Percentiles rank a stretch among this genome's conserved stretches.
Conservation (phyloP, 768 basidiomycete genomes). For the Suillus plorans region DNA sequence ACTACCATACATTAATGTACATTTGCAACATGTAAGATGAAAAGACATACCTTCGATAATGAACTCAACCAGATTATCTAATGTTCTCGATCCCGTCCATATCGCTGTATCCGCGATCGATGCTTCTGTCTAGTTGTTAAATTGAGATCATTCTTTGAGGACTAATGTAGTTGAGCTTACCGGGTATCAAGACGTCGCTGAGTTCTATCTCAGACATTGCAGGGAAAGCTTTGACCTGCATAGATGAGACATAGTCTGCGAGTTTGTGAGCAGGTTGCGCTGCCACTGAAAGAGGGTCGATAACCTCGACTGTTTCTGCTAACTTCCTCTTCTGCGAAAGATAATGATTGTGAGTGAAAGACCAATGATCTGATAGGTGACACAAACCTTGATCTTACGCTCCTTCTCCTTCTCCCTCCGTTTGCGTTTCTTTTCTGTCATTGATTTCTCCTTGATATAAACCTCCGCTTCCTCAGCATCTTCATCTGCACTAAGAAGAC, state of each 20-base stretch:
- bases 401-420: slow-evolving; percentile 74
- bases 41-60: slow-evolving; percentile 63
- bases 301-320: slow-evolving; percentile 41
- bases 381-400: slow-evolving; percentile 62
- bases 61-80: slow-evolving; percentile 73
- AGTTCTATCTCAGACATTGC: slow-evolving; percentile 77
- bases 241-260: slow-evolving; percentile 59
- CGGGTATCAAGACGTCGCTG: slow-evolving; percentile 73
- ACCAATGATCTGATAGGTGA: slow-evolving; percentile 3
- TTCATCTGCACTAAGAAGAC: slow-evolving; percentile 47
- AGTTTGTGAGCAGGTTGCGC: slow-evolving; percentile 56
- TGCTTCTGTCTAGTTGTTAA: slow-evolving; percentile 59
- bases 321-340: slow-evolving; percentile 61
- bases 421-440: slow-evolving; percentile 64
- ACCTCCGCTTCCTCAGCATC: slow-evolving; percentile 36
- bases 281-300: slow-evolving; percentile 47
- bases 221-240: slow-evolving; percentile 70
- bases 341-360: slow-evolving; percentile 12
- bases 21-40: neutral
- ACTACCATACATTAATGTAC: slow-evolving; percentile 37
- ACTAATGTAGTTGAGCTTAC: slow-evolving; percentile 41
- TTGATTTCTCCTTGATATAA: slow-evolving; percentile 19
- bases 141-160: slow-evolving; percentile 36
- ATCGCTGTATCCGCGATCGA: slow-evolving; percentile 73
- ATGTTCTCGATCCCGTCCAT: slow-evolving; percentile 71